Evolutionary conservation across 805 yeast species (phyloP).

Genomic region (Sugiyamaella marilandica): DNA sequence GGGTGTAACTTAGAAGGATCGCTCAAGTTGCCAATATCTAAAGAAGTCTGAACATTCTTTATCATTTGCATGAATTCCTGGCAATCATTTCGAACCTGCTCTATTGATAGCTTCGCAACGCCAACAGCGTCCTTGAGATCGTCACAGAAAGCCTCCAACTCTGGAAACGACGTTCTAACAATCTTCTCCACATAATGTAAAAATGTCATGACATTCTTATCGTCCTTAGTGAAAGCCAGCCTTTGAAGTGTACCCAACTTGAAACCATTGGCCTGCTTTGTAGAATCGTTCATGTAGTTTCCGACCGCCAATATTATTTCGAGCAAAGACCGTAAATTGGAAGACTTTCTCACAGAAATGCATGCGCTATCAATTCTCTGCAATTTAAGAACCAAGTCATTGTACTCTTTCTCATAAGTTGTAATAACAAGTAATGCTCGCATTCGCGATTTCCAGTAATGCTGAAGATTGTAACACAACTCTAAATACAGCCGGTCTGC

Average conservation of each 20-base stretch:
- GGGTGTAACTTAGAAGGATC: constrained; percentile 79
- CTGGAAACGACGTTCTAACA: constrained; percentile 80
- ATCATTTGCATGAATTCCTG: constrained; percentile 55
- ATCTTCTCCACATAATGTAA: constrained; percentile 88
- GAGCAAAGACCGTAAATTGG: constrained; percentile 63
- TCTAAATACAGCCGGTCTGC: constrained; percentile 83
- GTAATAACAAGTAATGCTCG: constrained; percentile 70
- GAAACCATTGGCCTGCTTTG: constrained; percentile 91
- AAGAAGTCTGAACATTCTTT: constrained; percentile 64
- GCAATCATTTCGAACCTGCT: constrained; percentile 74
- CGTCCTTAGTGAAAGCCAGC: constrained; percentile 85
- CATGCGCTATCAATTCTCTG: constrained; percentile 70
- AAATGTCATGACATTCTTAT: constrained; percentile 79
- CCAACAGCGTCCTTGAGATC: constrained; percentile 57
- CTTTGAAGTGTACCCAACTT: constrained; percentile 85
- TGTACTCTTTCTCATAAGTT: constrained; percentile 72
- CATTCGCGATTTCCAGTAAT: constrained; percentile 90
- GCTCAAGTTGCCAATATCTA: constrained; percentile 80
- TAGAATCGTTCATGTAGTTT: constrained; percentile 91
- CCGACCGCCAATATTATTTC: constrained; percentile 88
- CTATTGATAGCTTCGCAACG: constrained; percentile 73
- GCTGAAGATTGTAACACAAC: constrained; percentile 73
- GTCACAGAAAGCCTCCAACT: constrained; percentile 64
- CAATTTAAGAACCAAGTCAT: constrained; percentile 62
- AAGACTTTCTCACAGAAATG: constrained; percentile 58